These are phyloP conservation scores for Camellia granthamiana DNA, from an alignment of 148 eudicot species.

Conservation along the genomic window DNA sequence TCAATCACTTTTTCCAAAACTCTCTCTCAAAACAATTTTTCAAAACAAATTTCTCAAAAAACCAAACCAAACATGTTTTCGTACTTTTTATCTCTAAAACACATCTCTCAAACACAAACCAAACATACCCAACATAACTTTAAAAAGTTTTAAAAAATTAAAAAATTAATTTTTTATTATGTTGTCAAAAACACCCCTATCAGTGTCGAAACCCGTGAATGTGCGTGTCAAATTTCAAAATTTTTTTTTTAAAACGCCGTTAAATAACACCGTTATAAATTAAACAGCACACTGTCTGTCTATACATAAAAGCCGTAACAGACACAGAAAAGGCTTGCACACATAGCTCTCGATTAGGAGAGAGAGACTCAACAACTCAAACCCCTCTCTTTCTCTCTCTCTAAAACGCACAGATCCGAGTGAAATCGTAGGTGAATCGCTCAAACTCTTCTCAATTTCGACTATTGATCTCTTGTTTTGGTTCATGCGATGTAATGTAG, in stretches of 20 bases:
- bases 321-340: background rate
- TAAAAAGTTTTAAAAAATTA: no score
- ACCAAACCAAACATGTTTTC: no score
- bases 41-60: no score
- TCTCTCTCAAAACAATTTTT: no score
- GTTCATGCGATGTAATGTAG: constrained; percentile 1
- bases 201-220: no score
- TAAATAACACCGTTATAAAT: constrained; percentile 23
- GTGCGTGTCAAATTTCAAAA: no score
- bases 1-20: no score
- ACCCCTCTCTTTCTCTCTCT: background rate
- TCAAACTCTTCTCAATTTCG: background rate
- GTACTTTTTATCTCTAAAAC: no score
- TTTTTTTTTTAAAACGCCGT: constrained; percentile 2
- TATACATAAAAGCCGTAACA: constrained; percentile 4
- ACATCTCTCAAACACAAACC: no score
- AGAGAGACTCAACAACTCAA: background rate
- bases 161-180: no score
- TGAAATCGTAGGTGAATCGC: constrained; percentile 9
- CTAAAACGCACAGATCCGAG: background rate
- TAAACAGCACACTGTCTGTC: background rate
- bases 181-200: no score
- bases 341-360: constrained; percentile 1
- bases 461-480: background rate
- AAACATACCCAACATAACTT: no score